Evolutionary conservation across 306 rosid species (phyloP).

Genomic region (Psophocarpus tetragonolobus): DNA sequence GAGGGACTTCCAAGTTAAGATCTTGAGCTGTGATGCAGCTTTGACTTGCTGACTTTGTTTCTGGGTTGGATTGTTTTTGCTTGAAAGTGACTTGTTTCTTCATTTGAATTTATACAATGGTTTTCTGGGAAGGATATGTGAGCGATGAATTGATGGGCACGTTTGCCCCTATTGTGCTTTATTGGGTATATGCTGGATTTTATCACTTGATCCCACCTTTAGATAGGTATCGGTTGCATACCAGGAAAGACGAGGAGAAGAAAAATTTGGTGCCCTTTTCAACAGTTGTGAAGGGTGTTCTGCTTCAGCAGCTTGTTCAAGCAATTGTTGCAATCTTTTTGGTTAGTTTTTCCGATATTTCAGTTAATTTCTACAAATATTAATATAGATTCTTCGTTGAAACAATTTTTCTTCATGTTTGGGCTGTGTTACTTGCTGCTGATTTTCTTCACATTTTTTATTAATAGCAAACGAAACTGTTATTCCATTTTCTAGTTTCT

Average conservation of each 20-base stretch:
- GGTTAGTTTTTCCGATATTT: conserved; percentile 45
- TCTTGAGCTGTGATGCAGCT: conserved; percentile 45
- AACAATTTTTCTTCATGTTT: background rate
- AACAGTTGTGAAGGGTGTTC: conserved; percentile 74
- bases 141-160: conserved; percentile 91
- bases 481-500: background rate
- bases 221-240: conserved; percentile 72
- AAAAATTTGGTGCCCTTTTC: conserved; percentile 72
- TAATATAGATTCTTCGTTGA: background rate
- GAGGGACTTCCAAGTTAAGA: conserved; percentile 42
- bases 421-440: background rate
- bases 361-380: conserved; percentile 13
- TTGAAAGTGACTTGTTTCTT: conserved; percentile 20
- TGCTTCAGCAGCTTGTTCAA: conserved; percentile 86
- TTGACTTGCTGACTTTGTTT: conserved; percentile 37
- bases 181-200: conserved; percentile 87
- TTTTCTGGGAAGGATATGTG: conserved; percentile 78
- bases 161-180: conserved; percentile 80
- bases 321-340: conserved; percentile 79
- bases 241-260: conserved; percentile 60
- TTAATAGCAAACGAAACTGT: background rate
- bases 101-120: conserved; percentile 43
- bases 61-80: conserved; percentile 33
- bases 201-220: conserved; percentile 70
- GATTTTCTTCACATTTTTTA: background rate